These are phyloP conservation scores for Excoecaria agallocha DNA, from an alignment of 345 rosid genomes.

Conservation along the genomic window DNA sequence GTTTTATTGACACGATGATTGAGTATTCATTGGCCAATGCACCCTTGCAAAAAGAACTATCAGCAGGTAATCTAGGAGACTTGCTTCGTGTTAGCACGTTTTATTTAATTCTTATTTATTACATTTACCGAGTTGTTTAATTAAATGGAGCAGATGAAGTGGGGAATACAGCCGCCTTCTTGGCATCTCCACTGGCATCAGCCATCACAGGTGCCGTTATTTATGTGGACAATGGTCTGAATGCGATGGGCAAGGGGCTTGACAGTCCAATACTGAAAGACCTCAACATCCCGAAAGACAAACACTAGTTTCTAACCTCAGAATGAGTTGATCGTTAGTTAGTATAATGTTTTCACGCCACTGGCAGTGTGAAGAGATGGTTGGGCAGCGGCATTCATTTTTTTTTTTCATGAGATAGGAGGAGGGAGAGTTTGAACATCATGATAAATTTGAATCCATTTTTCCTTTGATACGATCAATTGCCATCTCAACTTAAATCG, in stretches of 20 bases:
- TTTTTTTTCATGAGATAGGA: constrained; percentile 6
- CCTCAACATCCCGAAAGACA: constrained; percentile 57
- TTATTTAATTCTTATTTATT: not conserved
- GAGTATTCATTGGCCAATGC: constrained; percentile 79
- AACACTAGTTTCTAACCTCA: constrained; percentile 30
- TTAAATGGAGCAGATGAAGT: constrained; percentile 69
- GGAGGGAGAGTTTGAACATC: too few species aligned
- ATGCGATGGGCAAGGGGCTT: constrained; percentile 86
- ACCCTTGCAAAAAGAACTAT: constrained; percentile 80
- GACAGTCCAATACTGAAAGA: constrained; percentile 84
- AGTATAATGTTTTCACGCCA: not conserved
- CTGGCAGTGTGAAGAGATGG: not conserved
- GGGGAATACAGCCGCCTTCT: constrained; percentile 93
- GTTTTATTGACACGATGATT: constrained; percentile 78
- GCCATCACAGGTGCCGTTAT: constrained; percentile 85
- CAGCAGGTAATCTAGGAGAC: constrained; percentile 53
- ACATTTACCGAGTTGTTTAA: constrained; percentile 3
- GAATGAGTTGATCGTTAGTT: not conserved
- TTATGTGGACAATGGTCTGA: constrained; percentile 93
- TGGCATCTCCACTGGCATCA: constrained; percentile 87
- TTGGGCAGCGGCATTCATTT: constrained; percentile 3
- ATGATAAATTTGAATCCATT: too few species aligned
- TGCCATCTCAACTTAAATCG: too few species aligned
- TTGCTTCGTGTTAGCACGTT: not conserved
- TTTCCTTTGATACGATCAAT: too few species aligned